Percentiles rank a stretch among this genome's conserved stretches.
Conservation (phyloP, 2,329 filamentous ascomycete genomes). For the Neophaeococcomyces aloes region DNA sequence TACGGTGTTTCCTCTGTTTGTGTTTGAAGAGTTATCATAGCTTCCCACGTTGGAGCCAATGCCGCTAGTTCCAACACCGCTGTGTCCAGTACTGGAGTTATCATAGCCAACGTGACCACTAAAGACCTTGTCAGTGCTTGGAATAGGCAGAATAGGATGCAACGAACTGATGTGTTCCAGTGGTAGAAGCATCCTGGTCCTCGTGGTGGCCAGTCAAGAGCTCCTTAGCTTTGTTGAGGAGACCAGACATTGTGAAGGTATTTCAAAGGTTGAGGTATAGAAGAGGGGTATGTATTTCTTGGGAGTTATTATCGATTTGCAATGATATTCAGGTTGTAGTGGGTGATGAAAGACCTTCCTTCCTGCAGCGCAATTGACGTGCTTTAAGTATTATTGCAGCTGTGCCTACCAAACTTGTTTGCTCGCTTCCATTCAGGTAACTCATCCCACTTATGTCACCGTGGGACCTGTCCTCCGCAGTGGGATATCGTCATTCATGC, state of each 20-base stretch:
- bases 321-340: not conserved
- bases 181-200: slow-evolving; percentile 15
- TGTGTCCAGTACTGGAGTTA: too few species aligned
- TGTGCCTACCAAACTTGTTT: not conserved
- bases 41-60: too few species aligned
- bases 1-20: too few species aligned
- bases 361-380: not conserved
- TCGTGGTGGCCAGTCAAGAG: slow-evolving; percentile 29
- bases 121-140: slow-evolving; percentile 7
- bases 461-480: not conserved
- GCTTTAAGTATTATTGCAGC: not conserved
- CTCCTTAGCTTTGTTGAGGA: slow-evolving; percentile 41
- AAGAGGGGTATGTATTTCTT: not conserved
- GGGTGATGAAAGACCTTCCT: not conserved
- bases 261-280: not conserved
- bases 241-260: slow-evolving; percentile 32
- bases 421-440: not conserved
- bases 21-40: too few species aligned
- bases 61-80: too few species aligned
- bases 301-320: not conserved
- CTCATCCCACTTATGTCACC: not conserved
- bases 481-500: not conserved
- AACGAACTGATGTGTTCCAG: slow-evolving; percentile 7
- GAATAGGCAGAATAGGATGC: not conserved
- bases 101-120: too few species aligned